phyloP scores from a whole-genome alignment of 2,329 filamentous ascomycete species.

The Tricladium varicosporioides region DNA sequence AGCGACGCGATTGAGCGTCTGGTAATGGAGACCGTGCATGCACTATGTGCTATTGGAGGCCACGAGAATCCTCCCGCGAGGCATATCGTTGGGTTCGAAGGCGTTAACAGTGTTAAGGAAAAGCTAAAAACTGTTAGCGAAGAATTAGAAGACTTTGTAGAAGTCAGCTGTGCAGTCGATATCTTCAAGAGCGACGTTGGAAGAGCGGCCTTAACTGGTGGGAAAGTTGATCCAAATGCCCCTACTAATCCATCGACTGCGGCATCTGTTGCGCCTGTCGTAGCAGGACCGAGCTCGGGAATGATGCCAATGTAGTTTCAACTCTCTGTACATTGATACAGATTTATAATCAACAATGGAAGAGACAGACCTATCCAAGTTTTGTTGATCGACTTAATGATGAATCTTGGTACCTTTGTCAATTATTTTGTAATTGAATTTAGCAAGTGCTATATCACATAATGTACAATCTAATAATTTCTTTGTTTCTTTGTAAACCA shows the following conservation, averaged over 20 bases:
- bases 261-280: not conserved
- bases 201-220: slow-evolving; percentile 25
- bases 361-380: too few species aligned
- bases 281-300: not conserved
- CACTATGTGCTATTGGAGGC: slow-evolving; percentile 86
- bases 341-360: too few species aligned
- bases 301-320: too few species aligned
- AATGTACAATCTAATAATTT: too few species aligned
- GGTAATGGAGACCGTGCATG: slow-evolving; percentile 86
- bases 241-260: not conserved
- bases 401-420: too few species aligned
- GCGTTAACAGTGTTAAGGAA: slow-evolving; percentile 84
- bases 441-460: too few species aligned
- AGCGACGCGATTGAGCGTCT: slow-evolving; percentile 67
- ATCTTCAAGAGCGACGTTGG: slow-evolving; percentile 34
- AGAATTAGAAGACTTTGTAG: slow-evolving; percentile 93
- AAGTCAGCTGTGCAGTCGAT: slow-evolving; percentile 61
- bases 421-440: too few species aligned
- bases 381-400: too few species aligned
- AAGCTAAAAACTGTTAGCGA: slow-evolving; percentile 96
- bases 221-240: slow-evolving; percentile 16
- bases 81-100: slow-evolving; percentile 91
- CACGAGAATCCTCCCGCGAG: slow-evolving; percentile 93
- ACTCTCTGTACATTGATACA: too few species aligned
- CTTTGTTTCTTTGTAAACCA: too few species aligned